These are phyloP conservation scores for Apodospora peruviana DNA, from an alignment of 495 filamentous ascomycete genomes.

Conservation along the genomic window DNA sequence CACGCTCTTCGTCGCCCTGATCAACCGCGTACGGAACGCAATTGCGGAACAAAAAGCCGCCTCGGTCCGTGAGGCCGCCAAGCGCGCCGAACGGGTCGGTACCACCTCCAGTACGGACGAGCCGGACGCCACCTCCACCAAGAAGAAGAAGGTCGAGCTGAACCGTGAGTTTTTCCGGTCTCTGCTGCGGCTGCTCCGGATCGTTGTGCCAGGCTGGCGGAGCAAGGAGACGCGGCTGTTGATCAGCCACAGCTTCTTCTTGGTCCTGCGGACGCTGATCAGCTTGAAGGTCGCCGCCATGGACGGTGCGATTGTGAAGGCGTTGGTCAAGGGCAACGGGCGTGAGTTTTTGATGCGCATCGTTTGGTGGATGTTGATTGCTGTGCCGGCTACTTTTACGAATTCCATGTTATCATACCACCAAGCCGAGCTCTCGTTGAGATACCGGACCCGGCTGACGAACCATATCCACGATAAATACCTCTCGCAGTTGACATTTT, in stretches of 20 bases:
- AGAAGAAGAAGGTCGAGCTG: constrained; percentile 81
- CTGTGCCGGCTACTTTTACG: constrained; percentile 95
- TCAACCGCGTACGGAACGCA: constrained; percentile 85
- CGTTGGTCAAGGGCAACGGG: constrained; percentile 82
- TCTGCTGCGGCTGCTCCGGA: constrained; percentile 69
- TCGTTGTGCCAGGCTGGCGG: constrained; percentile 83
- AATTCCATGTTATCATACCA: constrained; percentile 99
- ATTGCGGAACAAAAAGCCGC: constrained; percentile 90
- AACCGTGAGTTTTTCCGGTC: constrained; percentile 94
- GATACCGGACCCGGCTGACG: constrained; percentile 88
- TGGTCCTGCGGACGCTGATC: constrained; percentile 80
- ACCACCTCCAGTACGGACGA: constrained; percentile 42
- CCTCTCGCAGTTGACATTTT: constrained; percentile 94
- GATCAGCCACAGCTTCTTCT: constrained; percentile 74
- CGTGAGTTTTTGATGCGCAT: constrained; percentile 84
- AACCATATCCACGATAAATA: constrained; percentile 91
- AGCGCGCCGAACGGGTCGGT: constrained; percentile 51
- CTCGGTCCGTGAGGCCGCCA: constrained; percentile 61
- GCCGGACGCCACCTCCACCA: constrained; percentile 20
- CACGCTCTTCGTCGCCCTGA: constrained; percentile 80
- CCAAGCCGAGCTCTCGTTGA: constrained; percentile 86
- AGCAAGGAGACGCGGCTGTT: constrained; percentile 85
- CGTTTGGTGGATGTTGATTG: constrained; percentile 98
- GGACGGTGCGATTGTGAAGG: constrained; percentile 88
- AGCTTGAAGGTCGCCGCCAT: constrained; percentile 94